These are phyloP conservation scores for Beauveria rudraprayagi DNA, from an alignment of 2,329 filamentous ascomycete genomes.

Conservation along the genomic window DNA sequence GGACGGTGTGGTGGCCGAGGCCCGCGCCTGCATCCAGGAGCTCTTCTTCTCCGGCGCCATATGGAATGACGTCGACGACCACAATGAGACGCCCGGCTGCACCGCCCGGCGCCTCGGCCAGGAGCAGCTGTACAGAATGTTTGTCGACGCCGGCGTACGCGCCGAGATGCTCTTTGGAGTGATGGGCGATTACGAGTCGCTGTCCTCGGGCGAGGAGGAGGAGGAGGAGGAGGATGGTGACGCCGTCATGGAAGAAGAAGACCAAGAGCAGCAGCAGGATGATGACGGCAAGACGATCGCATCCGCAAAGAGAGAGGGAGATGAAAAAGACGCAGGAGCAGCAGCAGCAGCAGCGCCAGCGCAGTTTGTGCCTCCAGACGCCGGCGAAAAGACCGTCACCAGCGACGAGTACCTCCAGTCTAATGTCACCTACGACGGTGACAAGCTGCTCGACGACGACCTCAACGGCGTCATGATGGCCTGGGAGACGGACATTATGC, in stretches of 20 bases:
- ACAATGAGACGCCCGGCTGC: slow-evolving; percentile 87
- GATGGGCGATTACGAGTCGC: slow-evolving; percentile 70
- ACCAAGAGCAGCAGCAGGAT: slow-evolving; percentile 20
- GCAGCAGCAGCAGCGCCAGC: slow-evolving; percentile 15
- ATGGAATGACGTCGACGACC: slow-evolving; percentile 89
- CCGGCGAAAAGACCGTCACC: slow-evolving; percentile 42
- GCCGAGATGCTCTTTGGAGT: slow-evolving; percentile 81
- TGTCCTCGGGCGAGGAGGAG: slow-evolving; percentile 51
- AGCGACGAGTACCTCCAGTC: slow-evolving; percentile 63
- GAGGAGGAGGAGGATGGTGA: slow-evolving; percentile 40
- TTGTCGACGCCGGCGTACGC: slow-evolving; percentile 83
- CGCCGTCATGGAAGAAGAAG: slow-evolving; percentile 31
- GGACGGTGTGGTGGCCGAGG: slow-evolving; percentile 46
- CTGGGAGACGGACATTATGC: slow-evolving; percentile 86
- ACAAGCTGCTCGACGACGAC: slow-evolving; percentile 63
- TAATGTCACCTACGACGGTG: slow-evolving; percentile 53
- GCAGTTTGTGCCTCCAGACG: slow-evolving; percentile 26
- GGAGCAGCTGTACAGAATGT: slow-evolving; percentile 65
- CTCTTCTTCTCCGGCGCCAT: slow-evolving; percentile 85
- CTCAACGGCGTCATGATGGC: slow-evolving; percentile 90
- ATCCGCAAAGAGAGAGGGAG: neutral
- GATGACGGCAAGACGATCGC: slow-evolving; percentile 12
- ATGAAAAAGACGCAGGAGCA: neutral
- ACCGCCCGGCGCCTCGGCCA: slow-evolving; percentile 65
- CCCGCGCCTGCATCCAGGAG: slow-evolving; percentile 60